A percentile compares a stretch with the other conserved stretches of the same genome.
These are phyloP conservation scores for Diospyros lotus DNA, from an alignment of 148 eudicot genomes.

Conservation along the genomic window DNA sequence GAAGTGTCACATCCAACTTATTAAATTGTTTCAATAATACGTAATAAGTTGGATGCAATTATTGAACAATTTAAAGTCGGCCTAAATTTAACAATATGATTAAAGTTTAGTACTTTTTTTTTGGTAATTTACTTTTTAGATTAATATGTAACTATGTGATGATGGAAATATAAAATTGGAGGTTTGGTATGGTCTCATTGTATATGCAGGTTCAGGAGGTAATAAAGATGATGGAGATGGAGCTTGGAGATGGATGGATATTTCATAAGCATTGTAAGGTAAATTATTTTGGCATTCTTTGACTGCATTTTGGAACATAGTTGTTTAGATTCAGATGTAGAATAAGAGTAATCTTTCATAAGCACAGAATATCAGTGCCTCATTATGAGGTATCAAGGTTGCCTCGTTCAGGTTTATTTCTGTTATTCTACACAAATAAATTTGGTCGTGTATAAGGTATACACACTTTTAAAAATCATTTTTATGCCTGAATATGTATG, in stretches of 20 bases:
- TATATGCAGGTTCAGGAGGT: slow-evolving; percentile 63
- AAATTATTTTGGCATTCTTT: slow-evolving; percentile 5
- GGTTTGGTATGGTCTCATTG: neutral
- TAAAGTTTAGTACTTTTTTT: too few relatives aligned
- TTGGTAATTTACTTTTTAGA: too few relatives aligned
- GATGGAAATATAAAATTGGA: neutral
- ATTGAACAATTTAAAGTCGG: too few relatives aligned
- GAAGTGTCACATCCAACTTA: too few relatives aligned
- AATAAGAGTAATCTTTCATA: neutral
- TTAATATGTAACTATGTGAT: too few relatives aligned
- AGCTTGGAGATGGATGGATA: slow-evolving; percentile 93
- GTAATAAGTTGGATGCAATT: too few relatives aligned
- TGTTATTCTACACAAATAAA: neutral
- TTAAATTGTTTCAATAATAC: too few relatives aligned
- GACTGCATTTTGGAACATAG: neutral
- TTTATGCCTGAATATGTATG: neutral
- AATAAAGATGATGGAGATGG: slow-evolving; percentile 82
- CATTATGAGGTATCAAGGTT: neutral
- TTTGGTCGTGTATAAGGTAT: neutral
- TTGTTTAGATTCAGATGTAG: neutral
- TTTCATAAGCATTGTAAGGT: slow-evolving; percentile 66
- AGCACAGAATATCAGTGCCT: neutral
- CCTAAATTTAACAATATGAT: too few relatives aligned
- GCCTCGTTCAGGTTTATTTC: neutral
- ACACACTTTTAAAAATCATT: too few relatives aligned